Base-by-base conservation (phyloP, 345 rosid species). In the Rhizophora mangle region DNA sequence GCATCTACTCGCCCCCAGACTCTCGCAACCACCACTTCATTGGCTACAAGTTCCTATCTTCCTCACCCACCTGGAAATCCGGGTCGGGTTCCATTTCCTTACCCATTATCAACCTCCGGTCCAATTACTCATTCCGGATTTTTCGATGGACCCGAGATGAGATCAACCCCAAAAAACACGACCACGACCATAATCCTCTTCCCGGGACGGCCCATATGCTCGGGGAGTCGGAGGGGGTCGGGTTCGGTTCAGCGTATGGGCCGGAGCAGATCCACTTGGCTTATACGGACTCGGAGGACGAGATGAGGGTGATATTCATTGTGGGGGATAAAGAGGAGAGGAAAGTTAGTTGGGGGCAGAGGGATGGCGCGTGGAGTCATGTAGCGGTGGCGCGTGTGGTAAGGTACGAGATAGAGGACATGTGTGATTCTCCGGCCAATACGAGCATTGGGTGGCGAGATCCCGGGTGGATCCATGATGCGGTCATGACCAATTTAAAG, bases 381-480 rank as follows among this genome's bases (percentile, higher is more conserved):
- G 8, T 53, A 8, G 75, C 54, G 47, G 76, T 47, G 76, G 84
- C 94, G 65, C 85, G 84, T 78, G 93, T 78, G 70, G 78, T n/a
- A 73, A 82, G 88, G 83, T 93, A 93, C 47, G 95, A 88, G 83
- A 81, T 68, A 71, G 91, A 88, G 57, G 84, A 89, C 52, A 79
- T 93, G 96, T 91, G 97, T 57, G 88, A 91, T 70, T 73, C 76
- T n/a, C 97, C 97, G 2, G 98, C 98, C 10, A 93, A 93, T 65
- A 32, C 76, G 2, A 81, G 88, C 2, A n/a, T 81, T 27, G 96
- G 94, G 58, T 91, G 98, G 96, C 89, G 98, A 71, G 98, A 93
- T 83, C 96, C 97, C 7, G 96, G 98, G 27, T 93, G 96, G 97
- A 82, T 81, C 26, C 87, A 89, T 59, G 89, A 88, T 57, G 89